Base-by-base conservation (phyloP, 2,329 filamentous ascomycete genomes). In the Chaetomium olivaceum region DNA sequence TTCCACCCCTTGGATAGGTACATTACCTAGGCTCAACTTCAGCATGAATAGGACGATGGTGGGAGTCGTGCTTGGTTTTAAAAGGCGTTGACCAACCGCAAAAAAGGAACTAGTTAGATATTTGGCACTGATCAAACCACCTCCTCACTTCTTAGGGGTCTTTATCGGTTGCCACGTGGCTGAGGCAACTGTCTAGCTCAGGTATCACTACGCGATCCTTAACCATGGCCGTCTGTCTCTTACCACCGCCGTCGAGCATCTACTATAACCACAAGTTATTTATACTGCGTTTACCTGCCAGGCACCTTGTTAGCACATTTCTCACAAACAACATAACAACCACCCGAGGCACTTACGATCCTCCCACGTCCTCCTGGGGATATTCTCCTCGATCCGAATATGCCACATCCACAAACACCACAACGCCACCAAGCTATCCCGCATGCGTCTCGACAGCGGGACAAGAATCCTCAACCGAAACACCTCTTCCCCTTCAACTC, bases 341-440 rank as follows among this genome's bases (percentile, higher is more conserved):
- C 23, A 16, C 12, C 16, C 25, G 19, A 21, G 60, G 27, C 9
- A 67, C 62, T 61, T 1, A 67, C 65, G 59, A 21, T 67, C 67
- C 9, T 61, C 55, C 65, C 65, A 67, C 21, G 65, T 63, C 52
- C 31, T 63, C 52, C 55, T 63, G 21, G 27, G 21, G 16, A 9
- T 29, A 5, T 4, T 62, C 16, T 29, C 36, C 19, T 31, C 39
- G 3, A 60, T 6, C 33, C 67, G 67, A 2, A 62, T 19, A 64
- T 68, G 65, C 69, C 69, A 70, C 52, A 70, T 51, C 69, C 69
- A 70, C 59, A 69, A 21, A 46, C 69, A 70, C 69, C 69, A 70
- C 57, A 68, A 29, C 1, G 65, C 69, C 2, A 70, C 62, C 52
- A 70, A 27, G 7, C 54, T 62, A 36, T 70, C 69, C 57, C 64